Conservation (phyloP, 805 yeast genomes). For the Brettanomyces custersianus region DNA sequence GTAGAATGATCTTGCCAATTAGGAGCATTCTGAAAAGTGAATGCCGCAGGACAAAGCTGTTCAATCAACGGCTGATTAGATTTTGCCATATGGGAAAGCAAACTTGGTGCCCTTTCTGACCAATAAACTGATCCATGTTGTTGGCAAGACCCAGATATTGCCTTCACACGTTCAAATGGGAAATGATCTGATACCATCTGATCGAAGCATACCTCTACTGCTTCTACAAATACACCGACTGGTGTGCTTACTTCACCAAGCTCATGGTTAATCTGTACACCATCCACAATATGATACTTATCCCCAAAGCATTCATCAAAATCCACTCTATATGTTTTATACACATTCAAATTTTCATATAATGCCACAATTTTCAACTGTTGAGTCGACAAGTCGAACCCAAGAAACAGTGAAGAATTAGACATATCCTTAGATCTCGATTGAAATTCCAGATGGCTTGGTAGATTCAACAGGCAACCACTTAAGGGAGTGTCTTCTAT, state of each 20-base stretch:
- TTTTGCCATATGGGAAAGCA: slow-evolving; percentile 30
- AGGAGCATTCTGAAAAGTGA: slow-evolving; percentile 62
- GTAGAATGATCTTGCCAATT: slow-evolving; percentile 97
- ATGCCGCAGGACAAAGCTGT: slow-evolving; percentile 42
- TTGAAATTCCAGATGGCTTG: slow-evolving; percentile 4
- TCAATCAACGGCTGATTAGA: slow-evolving; percentile 28
- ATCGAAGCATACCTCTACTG: slow-evolving; percentile 55
- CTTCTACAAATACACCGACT: slow-evolving; percentile 85
- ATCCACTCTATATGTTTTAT: slow-evolving; percentile 54
- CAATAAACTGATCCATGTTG: slow-evolving; percentile 90
- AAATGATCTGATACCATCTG: slow-evolving; percentile 42
- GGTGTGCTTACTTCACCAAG: slow-evolving; percentile 67
- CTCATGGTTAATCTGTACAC: slow-evolving; percentile 50
- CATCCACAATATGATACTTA: slow-evolving; percentile 58
- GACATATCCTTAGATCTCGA: slow-evolving; percentile 5
- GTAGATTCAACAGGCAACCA: slow-evolving; percentile 32
- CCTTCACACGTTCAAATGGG: slow-evolving; percentile 51
- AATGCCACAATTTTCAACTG: slow-evolving; percentile 73
- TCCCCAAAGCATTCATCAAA: slow-evolving; percentile 55
- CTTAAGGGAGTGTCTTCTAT: slow-evolving; percentile 37
- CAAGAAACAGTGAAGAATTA: slow-evolving; percentile 35
- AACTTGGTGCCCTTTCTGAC: slow-evolving; percentile 39
- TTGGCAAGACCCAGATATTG: slow-evolving; percentile 80
- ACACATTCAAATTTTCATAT: slow-evolving; percentile 39
- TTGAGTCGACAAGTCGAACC: slow-evolving; percentile 86